These are phyloP conservation scores for Pseudotsuga menziesii DNA, from an alignment of 75 land plant genomes.

Conservation along the genomic window DNA sequence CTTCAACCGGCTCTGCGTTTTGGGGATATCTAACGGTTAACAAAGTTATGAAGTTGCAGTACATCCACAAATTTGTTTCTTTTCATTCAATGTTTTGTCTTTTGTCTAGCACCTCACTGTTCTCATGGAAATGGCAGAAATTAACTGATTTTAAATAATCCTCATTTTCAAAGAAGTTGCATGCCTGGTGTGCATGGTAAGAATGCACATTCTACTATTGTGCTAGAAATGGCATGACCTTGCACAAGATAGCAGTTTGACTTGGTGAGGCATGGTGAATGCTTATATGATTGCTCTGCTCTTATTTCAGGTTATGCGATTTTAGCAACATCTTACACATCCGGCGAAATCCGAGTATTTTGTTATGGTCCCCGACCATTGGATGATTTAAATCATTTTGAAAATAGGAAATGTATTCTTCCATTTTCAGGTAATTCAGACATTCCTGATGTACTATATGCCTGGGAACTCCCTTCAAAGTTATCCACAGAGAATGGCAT, in stretches of 20 bases:
- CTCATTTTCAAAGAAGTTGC: not conserved
- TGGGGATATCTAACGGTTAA: too few relatives aligned
- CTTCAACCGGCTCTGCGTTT: too few relatives aligned
- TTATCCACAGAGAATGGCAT: conserved; percentile 7
- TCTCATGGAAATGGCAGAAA: not conserved
- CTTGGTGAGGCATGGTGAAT: not conserved
- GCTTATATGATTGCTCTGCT: not conserved
- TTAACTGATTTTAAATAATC: not conserved
- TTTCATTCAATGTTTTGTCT: not conserved
- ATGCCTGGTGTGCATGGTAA: too few relatives aligned
- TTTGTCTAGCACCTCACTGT: not conserved
- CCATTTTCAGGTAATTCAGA: conserved; percentile 20
- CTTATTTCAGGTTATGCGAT: conserved; percentile 34
- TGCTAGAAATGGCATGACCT: not conserved
- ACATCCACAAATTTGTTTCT: not conserved
- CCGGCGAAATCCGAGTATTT: conserved; percentile 29
- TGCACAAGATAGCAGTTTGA: not conserved
- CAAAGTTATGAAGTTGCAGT: not conserved
- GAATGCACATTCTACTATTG: too few relatives aligned
- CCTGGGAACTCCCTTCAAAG: conserved; percentile 61
- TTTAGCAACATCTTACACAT: conserved; percentile 43
- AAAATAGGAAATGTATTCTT: not conserved
- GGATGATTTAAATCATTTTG: not conserved
- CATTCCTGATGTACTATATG: conserved; percentile 24
- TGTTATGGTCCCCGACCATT: conserved; percentile 54